These are phyloP conservation scores for Pyrrhoderma lamaoense DNA, from an alignment of 1,284 basidiomycete genomes.

Conservation along the genomic window DNA sequence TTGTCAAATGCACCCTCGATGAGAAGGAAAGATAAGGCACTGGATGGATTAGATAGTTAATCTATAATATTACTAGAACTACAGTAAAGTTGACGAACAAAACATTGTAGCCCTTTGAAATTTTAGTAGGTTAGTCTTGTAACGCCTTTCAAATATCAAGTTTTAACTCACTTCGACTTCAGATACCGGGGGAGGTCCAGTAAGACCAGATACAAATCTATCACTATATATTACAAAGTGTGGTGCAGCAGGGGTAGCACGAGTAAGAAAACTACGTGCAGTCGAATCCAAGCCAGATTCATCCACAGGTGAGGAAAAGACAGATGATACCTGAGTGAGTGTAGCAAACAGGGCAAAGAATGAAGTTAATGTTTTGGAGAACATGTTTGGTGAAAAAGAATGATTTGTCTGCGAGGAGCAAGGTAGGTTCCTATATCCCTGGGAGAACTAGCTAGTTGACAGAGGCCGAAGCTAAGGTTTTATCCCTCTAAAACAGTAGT, in stretches of 20 bases:
- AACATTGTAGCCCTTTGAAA: conserved; percentile 41
- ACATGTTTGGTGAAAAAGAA: conserved; percentile 10
- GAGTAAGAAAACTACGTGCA: conserved; percentile 34
- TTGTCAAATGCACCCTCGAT: conserved; percentile 46
- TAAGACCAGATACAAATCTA: conserved; percentile 32
- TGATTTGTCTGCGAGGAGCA: neutral
- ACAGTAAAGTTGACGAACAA: conserved; percentile 30
- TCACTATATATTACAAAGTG: conserved; percentile 46
- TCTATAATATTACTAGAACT: neutral
- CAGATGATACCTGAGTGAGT: conserved; percentile 4
- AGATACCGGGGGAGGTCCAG: conserved; percentile 35
- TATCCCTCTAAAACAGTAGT: too few species aligned
- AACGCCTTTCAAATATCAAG: too few species aligned
- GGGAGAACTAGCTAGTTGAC: too few species aligned
- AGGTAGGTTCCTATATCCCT: neutral
- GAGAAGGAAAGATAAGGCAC: conserved; percentile 44
- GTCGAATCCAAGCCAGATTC: conserved; percentile 10
- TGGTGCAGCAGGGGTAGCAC: conserved; percentile 37
- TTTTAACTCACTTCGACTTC: conserved; percentile 34
- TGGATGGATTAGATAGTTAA: conserved; percentile 19
- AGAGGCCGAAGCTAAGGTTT: neutral
- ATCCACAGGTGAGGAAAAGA: conserved; percentile 6
- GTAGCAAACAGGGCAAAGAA: conserved; percentile 6
- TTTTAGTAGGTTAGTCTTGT: too few species aligned
- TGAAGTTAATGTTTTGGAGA: conserved; percentile 7